Evolutionary conservation across 1,284 basidiomycete genomes (phyloP).

Genomic region (Cerioporus squamosus): DNA sequence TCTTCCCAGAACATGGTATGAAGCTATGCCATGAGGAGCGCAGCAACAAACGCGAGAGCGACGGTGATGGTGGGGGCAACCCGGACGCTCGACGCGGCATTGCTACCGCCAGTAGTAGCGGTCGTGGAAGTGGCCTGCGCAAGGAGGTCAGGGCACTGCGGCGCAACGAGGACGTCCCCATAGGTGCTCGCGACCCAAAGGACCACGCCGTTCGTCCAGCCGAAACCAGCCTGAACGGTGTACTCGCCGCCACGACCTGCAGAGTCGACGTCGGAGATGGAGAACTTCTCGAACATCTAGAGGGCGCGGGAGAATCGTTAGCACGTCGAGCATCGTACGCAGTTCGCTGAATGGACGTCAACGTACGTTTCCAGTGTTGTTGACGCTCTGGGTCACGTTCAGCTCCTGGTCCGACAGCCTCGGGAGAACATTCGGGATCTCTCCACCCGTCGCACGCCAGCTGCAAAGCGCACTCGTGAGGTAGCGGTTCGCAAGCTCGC

Average conservation of each 20-base stretch:
- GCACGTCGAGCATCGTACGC: background rate
- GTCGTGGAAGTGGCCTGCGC: slow-evolving; percentile 3
- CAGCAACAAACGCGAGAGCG: background rate
- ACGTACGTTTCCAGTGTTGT: slow-evolving; percentile 74
- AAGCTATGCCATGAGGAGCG: background rate
- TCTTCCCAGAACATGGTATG: background rate
- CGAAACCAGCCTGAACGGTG: slow-evolving; percentile 71
- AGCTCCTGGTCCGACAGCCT: slow-evolving; percentile 73
- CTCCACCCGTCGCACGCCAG: slow-evolving; percentile 87
- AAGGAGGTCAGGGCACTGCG: slow-evolving; percentile 63
- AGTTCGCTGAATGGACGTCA: slow-evolving; percentile 6
- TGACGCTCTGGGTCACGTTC: slow-evolving; percentile 72
- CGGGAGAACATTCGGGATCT: slow-evolving; percentile 69
- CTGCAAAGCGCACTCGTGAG: slow-evolving; percentile 84
- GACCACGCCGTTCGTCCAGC: slow-evolving; percentile 91
- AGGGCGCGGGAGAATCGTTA: background rate
- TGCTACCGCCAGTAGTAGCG: background rate
- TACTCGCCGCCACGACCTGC: slow-evolving; percentile 89
- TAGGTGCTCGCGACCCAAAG: slow-evolving; percentile 79
- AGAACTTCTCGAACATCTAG: slow-evolving; percentile 93
- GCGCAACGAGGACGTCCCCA: slow-evolving; percentile 65
- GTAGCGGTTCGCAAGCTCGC: slow-evolving; percentile 84
- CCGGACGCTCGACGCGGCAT: background rate
- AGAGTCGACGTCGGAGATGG: slow-evolving; percentile 76
- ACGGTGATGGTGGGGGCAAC: background rate